Percentiles rank a stretch among this genome's conserved stretches.
phyloP scores from a whole-genome alignment of 345 rosid species.

The Acer saccharum region DNA sequence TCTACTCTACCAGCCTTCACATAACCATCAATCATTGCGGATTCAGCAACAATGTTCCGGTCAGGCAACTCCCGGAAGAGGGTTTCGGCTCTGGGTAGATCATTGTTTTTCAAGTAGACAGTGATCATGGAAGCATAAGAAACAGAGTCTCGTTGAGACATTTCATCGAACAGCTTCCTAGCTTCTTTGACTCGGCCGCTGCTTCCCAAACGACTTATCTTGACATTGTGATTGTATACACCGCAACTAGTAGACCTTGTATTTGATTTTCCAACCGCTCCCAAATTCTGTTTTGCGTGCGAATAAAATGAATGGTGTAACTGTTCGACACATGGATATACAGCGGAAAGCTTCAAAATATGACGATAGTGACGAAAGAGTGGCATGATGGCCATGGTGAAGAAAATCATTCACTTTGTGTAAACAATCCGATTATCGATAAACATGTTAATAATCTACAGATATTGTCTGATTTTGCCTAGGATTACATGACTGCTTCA shows the following conservation, averaged over 20 bases:
- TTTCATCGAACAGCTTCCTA: constrained; percentile 47
- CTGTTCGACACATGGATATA: not conserved
- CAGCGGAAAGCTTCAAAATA: constrained; percentile 8
- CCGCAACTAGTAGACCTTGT: constrained; percentile 11
- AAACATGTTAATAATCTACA: not conserved
- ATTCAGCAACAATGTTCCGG: constrained; percentile 46
- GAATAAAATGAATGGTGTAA: constrained; percentile 27
- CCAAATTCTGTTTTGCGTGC: constrained; percentile 28
- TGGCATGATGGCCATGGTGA: not conserved
- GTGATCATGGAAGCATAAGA: constrained; percentile 48
- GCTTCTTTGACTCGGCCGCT: constrained; percentile 38
- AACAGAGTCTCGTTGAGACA: constrained; percentile 38
- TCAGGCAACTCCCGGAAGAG: constrained; percentile 36
- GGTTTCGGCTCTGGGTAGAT: constrained; percentile 31
- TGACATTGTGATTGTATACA: constrained; percentile 31
- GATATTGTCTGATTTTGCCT: not conserved
- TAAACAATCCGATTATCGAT: not conserved
- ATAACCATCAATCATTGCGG: constrained; percentile 51
- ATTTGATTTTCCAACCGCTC: not conserved
- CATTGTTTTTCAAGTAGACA: constrained; percentile 35
- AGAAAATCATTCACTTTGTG: not conserved
- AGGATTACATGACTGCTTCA: not conserved
- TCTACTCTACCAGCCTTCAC: constrained; percentile 38
- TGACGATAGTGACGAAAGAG: not conserved
- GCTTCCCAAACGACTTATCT: constrained; percentile 34